These are phyloP conservation scores for Climacium dendroides DNA, from an alignment of 225 moss, liverwort and hornwort species.

Conservation along the genomic window DNA sequence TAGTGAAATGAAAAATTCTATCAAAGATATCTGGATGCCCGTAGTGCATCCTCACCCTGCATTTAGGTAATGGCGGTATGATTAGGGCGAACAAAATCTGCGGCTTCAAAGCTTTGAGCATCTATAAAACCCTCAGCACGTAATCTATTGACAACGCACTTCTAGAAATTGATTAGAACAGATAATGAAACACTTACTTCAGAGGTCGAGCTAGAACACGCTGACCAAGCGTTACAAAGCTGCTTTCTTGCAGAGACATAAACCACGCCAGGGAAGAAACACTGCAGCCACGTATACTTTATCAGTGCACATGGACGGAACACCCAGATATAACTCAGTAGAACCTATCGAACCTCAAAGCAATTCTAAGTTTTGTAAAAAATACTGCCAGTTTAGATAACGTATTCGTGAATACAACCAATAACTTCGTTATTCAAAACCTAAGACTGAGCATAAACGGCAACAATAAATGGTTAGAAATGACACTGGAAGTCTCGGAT, in stretches of 20 bases:
- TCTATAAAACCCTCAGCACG: neutral
- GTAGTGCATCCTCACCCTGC: slow-evolving; percentile 98
- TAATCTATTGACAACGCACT: neutral
- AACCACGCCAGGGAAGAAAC: slow-evolving; percentile 96
- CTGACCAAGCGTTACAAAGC: slow-evolving; percentile 97
- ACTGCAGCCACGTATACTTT: slow-evolving; percentile 32
- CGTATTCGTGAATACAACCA: neutral
- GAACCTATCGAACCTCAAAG: neutral
- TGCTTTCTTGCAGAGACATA: slow-evolving; percentile 98
- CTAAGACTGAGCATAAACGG: neutral
- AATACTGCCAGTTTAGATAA: neutral
- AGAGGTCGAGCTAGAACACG: slow-evolving; percentile 85
- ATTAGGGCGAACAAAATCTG: neutral
- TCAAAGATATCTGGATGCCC: slow-evolving; percentile 99
- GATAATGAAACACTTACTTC: slow-evolving; percentile 48
- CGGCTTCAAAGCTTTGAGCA: neutral
- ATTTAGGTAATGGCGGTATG: neutral
- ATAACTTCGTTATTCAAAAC: neutral
- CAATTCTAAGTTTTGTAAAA: neutral
- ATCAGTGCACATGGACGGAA: neutral
- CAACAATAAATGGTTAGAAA: neutral
- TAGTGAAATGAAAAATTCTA: slow-evolving; percentile 87
- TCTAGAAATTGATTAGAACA: neutral
- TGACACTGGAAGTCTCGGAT: neutral
- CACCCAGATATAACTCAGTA: neutral